Percentiles rank a stretch among this genome's conserved stretches.
phyloP scores from a whole-genome alignment of 2,329 filamentous ascomycete species.

The Hypoxylon sp. region DNA sequence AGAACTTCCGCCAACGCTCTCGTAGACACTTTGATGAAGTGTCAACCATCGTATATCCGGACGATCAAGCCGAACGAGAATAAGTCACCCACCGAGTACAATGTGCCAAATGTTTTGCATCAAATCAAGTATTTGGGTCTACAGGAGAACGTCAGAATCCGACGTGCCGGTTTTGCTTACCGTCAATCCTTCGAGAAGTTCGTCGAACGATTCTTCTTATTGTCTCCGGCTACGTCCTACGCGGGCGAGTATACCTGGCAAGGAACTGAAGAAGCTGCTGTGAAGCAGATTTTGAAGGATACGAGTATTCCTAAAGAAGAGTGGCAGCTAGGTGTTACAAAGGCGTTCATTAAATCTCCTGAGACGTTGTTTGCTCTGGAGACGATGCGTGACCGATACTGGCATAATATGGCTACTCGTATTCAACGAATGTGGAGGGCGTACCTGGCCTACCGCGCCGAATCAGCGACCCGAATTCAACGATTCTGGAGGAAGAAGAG shows the following conservation, averaged over 20 bases:
- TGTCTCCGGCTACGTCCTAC: conserved; percentile 95
- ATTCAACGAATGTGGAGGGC: conserved; percentile 98
- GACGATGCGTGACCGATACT: conserved; percentile 97
- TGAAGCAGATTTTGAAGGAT: conserved; percentile 94
- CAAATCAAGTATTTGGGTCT: conserved; percentile 99
- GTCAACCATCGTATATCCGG: conserved; percentile 96
- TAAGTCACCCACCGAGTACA: conserved; percentile 95
- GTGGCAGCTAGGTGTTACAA: conserved; percentile 96
- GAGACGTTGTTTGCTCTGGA: conserved; percentile 97
- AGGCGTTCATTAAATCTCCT: conserved; percentile 98
- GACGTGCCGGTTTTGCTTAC: conserved; percentile 95
- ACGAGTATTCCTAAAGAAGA: conserved; percentile 96
- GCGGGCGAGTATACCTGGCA: conserved; percentile 98
- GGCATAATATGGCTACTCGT: conserved; percentile 99
- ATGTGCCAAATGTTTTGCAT: conserved; percentile 91
- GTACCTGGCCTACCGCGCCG: conserved; percentile 90
- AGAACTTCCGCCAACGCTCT: conserved; percentile 94
- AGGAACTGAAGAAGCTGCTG: conserved; percentile 87
- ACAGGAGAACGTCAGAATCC: conserved; percentile 99
- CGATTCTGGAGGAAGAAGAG: conserved; percentile 95
- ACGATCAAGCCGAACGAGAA: conserved; percentile 99
- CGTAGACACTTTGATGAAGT: conserved; percentile 96
- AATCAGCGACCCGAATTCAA: conserved; percentile 94
- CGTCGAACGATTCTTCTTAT: conserved; percentile 94
- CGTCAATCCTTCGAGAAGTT: conserved; percentile 98